Evolutionary conservation across 768 basidiomycete species (phyloP).

Genomic region (Tylopilus felleus): DNA sequence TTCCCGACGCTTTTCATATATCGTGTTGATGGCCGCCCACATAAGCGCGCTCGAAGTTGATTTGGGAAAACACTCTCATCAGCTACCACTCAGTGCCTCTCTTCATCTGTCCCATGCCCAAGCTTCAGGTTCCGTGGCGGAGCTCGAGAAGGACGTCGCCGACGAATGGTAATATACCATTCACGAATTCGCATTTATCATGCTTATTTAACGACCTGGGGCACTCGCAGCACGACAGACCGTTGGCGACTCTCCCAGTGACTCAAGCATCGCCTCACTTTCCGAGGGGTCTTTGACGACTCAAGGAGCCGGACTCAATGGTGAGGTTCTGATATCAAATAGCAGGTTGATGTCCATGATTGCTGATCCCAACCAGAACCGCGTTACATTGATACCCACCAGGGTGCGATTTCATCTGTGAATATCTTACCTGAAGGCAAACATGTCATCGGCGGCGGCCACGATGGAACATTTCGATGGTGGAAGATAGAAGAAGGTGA

Average conservation of each 20-base stretch:
- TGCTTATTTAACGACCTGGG: not conserved
- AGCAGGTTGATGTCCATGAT: not conserved
- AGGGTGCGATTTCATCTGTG: slow-evolving; percentile 2
- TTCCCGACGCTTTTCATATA: not conserved
- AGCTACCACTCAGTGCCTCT: not conserved
- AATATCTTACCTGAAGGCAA: slow-evolving; percentile 11
- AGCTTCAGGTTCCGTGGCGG: slow-evolving; percentile 9
- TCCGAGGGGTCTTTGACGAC: not conserved
- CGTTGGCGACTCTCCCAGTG: not conserved
- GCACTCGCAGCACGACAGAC: slow-evolving; percentile 2
- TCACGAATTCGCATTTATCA: not conserved
- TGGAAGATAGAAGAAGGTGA: slow-evolving; percentile 1
- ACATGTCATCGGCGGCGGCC: slow-evolving; percentile 1
- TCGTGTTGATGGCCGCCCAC: not conserved
- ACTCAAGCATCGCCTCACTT: not conserved
- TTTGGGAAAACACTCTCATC: not conserved
- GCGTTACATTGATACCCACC: not conserved
- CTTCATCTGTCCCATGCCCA: slow-evolving; percentile 1
- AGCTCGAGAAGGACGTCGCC: slow-evolving; percentile 3
- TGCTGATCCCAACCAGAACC: slow-evolving; percentile 3
- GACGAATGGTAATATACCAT: not conserved
- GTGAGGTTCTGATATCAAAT: not conserved
- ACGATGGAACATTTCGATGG: slow-evolving; percentile 10
- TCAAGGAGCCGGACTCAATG: not conserved
- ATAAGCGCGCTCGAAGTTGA: not conserved